A percentile compares a stretch with the other conserved stretches of the same genome.
These are phyloP conservation scores for Jaminaea rosea DNA, from an alignment of 1,284 basidiomycete genomes.

Conservation along the genomic window DNA sequence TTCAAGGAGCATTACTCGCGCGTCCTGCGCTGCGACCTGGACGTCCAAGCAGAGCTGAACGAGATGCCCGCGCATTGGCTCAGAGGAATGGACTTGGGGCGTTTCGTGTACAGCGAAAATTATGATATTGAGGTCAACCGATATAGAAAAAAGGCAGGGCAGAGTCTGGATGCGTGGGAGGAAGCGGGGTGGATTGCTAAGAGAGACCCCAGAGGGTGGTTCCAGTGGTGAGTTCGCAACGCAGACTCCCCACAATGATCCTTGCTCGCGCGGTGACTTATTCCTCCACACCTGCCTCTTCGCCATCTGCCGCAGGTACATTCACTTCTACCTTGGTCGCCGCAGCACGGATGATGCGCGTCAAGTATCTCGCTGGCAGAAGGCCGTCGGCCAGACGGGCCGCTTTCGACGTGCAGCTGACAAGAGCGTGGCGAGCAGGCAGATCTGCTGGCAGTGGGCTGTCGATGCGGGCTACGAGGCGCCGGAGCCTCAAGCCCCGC, in stretches of 20 bases:
- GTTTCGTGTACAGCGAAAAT: constrained; percentile 15
- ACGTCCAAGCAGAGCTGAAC: constrained; percentile 21
- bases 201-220: constrained; percentile 52
- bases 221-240: constrained; percentile 21
- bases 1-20: constrained; percentile 33
- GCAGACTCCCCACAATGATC: not conserved
- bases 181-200: constrained; percentile 50
- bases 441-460: constrained; percentile 45
- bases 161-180: constrained; percentile 51
- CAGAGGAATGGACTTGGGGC: constrained; percentile 17
- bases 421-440: constrained; percentile 46
- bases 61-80: constrained; percentile 29
- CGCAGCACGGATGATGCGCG: constrained; percentile 50
- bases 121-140: constrained; percentile 48
- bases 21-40: constrained; percentile 17
- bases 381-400: constrained; percentile 50
- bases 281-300: not conserved
- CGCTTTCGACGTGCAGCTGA: constrained; percentile 49
- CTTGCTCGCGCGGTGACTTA: too few relatives aligned
- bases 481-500: too few relatives aligned
- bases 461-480: too few relatives aligned
- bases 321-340: constrained; percentile 50
- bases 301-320: constrained; percentile 42
- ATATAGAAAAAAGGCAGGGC: constrained; percentile 50
- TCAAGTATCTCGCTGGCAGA: constrained; percentile 51